Evolutionary conservation across 257 asterid species (phyloP), one percentile per base, ranked within the genome.

Genomic region (Rubia yunnanensis): DNA sequence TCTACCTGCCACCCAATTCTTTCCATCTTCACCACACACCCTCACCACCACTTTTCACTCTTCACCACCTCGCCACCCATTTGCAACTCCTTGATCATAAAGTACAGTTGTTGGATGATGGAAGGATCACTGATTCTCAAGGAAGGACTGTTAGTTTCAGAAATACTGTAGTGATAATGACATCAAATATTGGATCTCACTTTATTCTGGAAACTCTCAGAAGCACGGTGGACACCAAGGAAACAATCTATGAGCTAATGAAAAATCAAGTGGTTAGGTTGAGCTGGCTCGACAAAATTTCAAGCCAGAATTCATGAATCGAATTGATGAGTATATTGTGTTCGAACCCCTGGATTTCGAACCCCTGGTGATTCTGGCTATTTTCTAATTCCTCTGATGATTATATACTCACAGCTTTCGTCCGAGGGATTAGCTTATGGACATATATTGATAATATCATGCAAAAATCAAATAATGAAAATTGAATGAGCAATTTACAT

Each of bases 301-400:
- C 72, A 85, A 91, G 44, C 96, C 98, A 10, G 98, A 91, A 77
- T 91, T 91, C 75, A 86, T 91, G 95, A 91, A 91, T 71, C 78
- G 98, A 34, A 72, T 91, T 9, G 98, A 91, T 31, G 98, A 91
- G 66, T 91, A 88, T 79, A 91, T 91, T 49, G 98, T 91, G 70
- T 91, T 91, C 78, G 92, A 88, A 77, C 96, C 98, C 41, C 77
- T 91, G 72, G 95, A 88, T 71, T 71, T 82, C 59, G 49, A 75
- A 36, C 85, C n/a, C n/a, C n/a, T n/a, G n/a, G n/a, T n/a, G n/a
- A n/a, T n/a, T n/a, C n/a, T n/a, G n/a, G n/a, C n/a, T n/a, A n/a
- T n/a, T n/a, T n/a, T n/a, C n/a, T n/a, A n/a, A n/a, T n/a, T n/a
- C n/a, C n/a, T n/a, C n/a, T n/a, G n/a, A n/a, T n/a, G n/a, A n/a